Evolutionary conservation across 306 rosid species (phyloP).

Genomic region (Acmispon strigosus): DNA sequence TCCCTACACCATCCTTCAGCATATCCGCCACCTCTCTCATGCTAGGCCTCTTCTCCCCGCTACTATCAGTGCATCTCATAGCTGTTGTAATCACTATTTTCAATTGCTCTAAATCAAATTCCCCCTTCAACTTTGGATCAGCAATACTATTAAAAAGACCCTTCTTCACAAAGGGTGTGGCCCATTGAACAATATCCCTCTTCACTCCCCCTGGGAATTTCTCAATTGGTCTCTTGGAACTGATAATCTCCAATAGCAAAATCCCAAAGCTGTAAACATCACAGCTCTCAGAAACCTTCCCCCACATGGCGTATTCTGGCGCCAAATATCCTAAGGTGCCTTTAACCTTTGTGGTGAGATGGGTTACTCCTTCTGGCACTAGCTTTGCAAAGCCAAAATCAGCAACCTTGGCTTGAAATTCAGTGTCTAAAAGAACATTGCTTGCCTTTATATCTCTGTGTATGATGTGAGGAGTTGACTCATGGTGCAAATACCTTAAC

Average conservation of each 20-base stretch:
- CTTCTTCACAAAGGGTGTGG: slow-evolving; percentile 45
- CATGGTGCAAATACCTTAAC: slow-evolving; percentile 66
- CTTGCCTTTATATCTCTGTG: slow-evolving; percentile 81
- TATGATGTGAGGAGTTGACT: slow-evolving; percentile 61
- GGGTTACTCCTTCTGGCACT: slow-evolving; percentile 60
- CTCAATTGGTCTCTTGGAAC: slow-evolving; percentile 62
- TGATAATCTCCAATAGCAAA: slow-evolving; percentile 53
- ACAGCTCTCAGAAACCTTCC: slow-evolving; percentile 68
- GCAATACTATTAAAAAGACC: slow-evolving; percentile 41
- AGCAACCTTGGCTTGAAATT: slow-evolving; percentile 70
- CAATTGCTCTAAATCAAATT: slow-evolving; percentile 36
- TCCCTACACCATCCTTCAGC: slow-evolving; percentile 33
- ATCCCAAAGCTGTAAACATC: slow-evolving; percentile 86
- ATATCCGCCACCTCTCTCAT: slow-evolving; percentile 54
- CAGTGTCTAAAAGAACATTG: slow-evolving; percentile 55
- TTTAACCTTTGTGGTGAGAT: slow-evolving; percentile 68
- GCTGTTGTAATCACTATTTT: slow-evolving; percentile 38
- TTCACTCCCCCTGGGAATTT: slow-evolving; percentile 68
- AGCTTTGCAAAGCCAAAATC: slow-evolving; percentile 86
- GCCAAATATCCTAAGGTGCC: slow-evolving; percentile 80
- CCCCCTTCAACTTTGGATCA: slow-evolving; percentile 55
- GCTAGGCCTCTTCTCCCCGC: slow-evolving; percentile 45
- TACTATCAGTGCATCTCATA: slow-evolving; percentile 43
- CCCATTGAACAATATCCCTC: slow-evolving; percentile 82
- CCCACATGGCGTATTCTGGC: slow-evolving; percentile 93